Evolutionary conservation across 2,329 filamentous ascomycete genomes (phyloP), one percentile per base, ranked within the genome.

Genomic region (Colletotrichum sidae): DNA sequence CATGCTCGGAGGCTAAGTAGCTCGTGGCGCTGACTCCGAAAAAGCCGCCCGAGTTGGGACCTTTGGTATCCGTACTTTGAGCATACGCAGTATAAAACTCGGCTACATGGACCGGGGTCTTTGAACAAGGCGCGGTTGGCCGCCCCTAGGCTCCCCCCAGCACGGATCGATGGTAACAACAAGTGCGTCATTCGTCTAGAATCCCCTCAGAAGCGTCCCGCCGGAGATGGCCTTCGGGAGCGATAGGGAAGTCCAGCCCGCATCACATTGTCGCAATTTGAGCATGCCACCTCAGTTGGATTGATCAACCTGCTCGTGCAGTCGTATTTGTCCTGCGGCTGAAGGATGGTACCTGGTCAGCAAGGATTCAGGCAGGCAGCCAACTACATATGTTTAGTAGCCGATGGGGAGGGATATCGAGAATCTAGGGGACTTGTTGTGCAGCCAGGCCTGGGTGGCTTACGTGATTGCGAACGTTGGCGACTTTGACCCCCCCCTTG

Each of bases 81-180:
- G 25, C 44, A 46, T 46, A 35, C n/a, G n/a, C n/a, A n/a, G n/a
- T n/a, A n/a, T 15, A 17, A 42, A 25, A 35, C 8, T 42, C n/a
- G 44, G 13, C 37, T 25, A 39, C 56, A 65, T 62, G 13, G 51
- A 65, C 62, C n/a, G 37, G 62, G 58, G 52, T 56, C 41, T 52
- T 42, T 65, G 58, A 65, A 52, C 55, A 45, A 51, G 57, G 57
- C 56, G 56, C 61, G 58, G 62, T 38, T 46, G 49, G 35, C 42
- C 53, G 62, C 42, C 39, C 52, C 56, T 38, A 57, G 35, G 55
- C 17, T 45, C 25, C 42, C 51, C 51, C 35, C 44, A 13, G 42
- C 9, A 44, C 44, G 38, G 35, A 62, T 38, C 35, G 51, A 17
- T 12, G 39, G 56, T 65, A 53, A 15, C 52, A 57, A 62, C 42